Conservation (phyloP, 2,329 filamentous ascomycete genomes). For the Cyphellophora attinorum region DNA sequence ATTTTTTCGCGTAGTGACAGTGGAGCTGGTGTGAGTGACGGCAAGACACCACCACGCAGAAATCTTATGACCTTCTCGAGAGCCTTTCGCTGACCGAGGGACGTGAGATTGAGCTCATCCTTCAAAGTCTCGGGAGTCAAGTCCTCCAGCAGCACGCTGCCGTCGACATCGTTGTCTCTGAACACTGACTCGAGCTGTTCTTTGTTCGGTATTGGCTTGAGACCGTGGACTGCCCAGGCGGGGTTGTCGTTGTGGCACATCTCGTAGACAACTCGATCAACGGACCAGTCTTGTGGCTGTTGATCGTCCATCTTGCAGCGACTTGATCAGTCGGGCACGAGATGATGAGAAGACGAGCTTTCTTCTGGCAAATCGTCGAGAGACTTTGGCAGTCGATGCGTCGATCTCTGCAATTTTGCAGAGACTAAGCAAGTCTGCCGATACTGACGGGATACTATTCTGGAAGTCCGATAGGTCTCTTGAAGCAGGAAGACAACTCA, state of each 20-base stretch:
- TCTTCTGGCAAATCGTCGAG: background rate
- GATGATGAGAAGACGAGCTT: background rate
- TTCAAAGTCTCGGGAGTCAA: slow-evolving; percentile 39
- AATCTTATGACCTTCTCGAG: slow-evolving; percentile 25
- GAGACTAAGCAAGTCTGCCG: too few species aligned
- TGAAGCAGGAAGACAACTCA: too few species aligned
- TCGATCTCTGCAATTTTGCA: too few species aligned
- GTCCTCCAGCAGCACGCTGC: slow-evolving; percentile 50
- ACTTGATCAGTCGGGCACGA: background rate
- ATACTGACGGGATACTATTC: too few species aligned
- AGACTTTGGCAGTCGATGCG: too few species aligned
- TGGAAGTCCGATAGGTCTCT: too few species aligned
- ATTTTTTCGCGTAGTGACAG: too few species aligned
- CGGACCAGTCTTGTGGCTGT: slow-evolving; percentile 69
- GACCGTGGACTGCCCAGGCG: slow-evolving; percentile 25
- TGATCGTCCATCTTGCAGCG: too few species aligned
- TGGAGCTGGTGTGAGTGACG: background rate
- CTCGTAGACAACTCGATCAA: slow-evolving; percentile 56
- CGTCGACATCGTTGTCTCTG: slow-evolving; percentile 55
- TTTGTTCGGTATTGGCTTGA: slow-evolving; percentile 35
- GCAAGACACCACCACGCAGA: background rate
- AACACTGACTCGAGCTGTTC: slow-evolving; percentile 45
- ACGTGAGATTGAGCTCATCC: slow-evolving; percentile 49
- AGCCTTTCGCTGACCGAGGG: slow-evolving; percentile 48
- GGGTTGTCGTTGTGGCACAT: slow-evolving; percentile 49